These are phyloP conservation scores for Apiospora saccharicola DNA, from an alignment of 2,329 filamentous ascomycete species.

Conservation along the genomic window DNA sequence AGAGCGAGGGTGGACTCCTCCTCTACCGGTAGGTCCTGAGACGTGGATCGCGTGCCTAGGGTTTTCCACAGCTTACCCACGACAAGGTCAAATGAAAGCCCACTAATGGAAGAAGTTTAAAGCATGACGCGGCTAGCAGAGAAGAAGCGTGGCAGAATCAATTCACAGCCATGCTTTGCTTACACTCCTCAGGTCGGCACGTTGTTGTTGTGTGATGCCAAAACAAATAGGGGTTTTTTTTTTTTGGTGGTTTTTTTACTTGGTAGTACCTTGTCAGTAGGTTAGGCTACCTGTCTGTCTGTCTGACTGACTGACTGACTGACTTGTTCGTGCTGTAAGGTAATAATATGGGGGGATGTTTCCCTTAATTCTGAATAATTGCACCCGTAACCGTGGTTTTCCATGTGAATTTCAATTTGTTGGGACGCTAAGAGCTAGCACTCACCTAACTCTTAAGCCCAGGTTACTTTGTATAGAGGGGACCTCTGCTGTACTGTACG, in stretches of 20 bases:
- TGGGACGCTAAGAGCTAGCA: conserved; percentile 17
- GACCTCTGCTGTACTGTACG: background rate
- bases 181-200: background rate
- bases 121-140: conserved; percentile 8
- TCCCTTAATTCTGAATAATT: background rate
- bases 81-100: conserved; percentile 12
- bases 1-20: background rate
- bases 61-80: conserved; percentile 17
- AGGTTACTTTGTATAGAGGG: conserved; percentile 11
- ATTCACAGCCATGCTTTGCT: background rate
- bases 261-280: background rate
- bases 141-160: background rate
- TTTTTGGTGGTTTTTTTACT: background rate
- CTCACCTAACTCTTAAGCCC: conserved; percentile 7
- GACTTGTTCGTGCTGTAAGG: background rate
- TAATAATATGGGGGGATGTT: background rate
- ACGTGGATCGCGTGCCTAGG: conserved; percentile 14
- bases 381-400: background rate
- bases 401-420: conserved; percentile 24
- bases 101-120: background rate
- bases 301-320: too few species aligned
- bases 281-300: background rate
- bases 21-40: background rate
- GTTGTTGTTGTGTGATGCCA: background rate
- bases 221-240: background rate